A percentile compares a stretch with the other conserved stretches of the same genome.
Evolutionary conservation across 768 basidiomycete species (phyloP).

Genomic region (Serendipita sp.): DNA sequence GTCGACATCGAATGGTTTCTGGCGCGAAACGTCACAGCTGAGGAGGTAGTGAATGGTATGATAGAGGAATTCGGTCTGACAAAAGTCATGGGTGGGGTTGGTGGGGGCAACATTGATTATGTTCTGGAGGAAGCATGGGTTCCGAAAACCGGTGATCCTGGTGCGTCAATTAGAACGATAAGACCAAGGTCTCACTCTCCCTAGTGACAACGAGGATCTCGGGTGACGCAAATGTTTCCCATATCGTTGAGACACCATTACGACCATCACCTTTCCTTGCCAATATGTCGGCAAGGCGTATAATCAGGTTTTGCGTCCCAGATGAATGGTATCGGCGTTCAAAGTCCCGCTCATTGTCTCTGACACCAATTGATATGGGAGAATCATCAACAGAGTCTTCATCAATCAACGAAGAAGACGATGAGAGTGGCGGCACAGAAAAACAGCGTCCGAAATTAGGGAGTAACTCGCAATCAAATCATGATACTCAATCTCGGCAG

Average conservation of each 20-base stretch:
- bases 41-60: slow-evolving; percentile 36
- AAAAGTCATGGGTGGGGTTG: slow-evolving; percentile 48
- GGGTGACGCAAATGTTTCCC: slow-evolving; percentile 10
- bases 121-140: slow-evolving; percentile 53
- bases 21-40: slow-evolving; percentile 37
- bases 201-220: background rate
- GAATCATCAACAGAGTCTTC: slow-evolving; percentile 12
- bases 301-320: slow-evolving; percentile 51
- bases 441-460: slow-evolving; percentile 24
- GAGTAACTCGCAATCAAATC: slow-evolving; percentile 9
- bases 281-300: slow-evolving; percentile 25
- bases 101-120: slow-evolving; percentile 56
- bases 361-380: slow-evolving; percentile 31
- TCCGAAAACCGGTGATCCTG: slow-evolving; percentile 30
- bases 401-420: slow-evolving; percentile 24
- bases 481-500: slow-evolving; percentile 13
- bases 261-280: background rate
- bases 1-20: slow-evolving; percentile 53
- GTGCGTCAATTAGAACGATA: slow-evolving; percentile 24
- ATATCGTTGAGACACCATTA: background rate
- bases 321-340: slow-evolving; percentile 68
- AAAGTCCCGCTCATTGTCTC: slow-evolving; percentile 36
- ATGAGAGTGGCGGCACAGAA: slow-evolving; percentile 41
- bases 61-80: slow-evolving; percentile 52
- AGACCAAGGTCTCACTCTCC: background rate